Evolutionary conservation across 306 rosid genomes (phyloP), one percentile per base, ranked within the genome.

Genomic region (Trifolium pratense): DNA sequence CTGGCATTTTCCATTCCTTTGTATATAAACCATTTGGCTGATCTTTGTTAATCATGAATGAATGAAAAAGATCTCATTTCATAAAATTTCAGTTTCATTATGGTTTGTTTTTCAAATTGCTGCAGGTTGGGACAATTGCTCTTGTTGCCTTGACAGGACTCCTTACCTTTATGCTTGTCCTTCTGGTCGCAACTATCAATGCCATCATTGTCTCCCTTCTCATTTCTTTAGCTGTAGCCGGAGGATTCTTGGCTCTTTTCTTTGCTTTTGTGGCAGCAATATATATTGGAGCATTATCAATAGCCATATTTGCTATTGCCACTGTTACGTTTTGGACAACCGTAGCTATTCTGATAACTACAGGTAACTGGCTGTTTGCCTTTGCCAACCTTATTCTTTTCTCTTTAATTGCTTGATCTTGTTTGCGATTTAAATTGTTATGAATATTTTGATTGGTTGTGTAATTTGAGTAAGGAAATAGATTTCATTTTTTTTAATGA

Each of bases 211-310:
- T 94, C 71, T 83, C 94, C 8, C 82, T 91, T 71, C 84, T 91
- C n/a, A 73, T 91, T 42, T 87, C 92, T 45, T 75, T 94, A 84
- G 98, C 85, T 20, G 90, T 83, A 25, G 95, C 93, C 7, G 98
- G 94, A 82, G 96, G 98, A 42, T 94, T 89, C 82, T 80, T 94
- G 88, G 95, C 95, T 57, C 72, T 94, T 66, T 89, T 89, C 89
- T 91, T 91, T 58, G 85, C 90, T 37, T 84, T 70, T 59, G 78
- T 88, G 46, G 71, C 90, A n/a, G 92, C 84, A 20, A 81, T 88
- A 84, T 93, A 88, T 70, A 75, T 91, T 20, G 97, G 89, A 73
- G 97, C 96, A 70, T 60, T 91, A 70, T 79, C 86, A 34, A 71
- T 88, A 11, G 87, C 98, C 65, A 59, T 85, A 31, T 80, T 89